phyloP scores from a whole-genome alignment of 768 basidiomycete genomes.

The Panaeolus cyanescens region DNA sequence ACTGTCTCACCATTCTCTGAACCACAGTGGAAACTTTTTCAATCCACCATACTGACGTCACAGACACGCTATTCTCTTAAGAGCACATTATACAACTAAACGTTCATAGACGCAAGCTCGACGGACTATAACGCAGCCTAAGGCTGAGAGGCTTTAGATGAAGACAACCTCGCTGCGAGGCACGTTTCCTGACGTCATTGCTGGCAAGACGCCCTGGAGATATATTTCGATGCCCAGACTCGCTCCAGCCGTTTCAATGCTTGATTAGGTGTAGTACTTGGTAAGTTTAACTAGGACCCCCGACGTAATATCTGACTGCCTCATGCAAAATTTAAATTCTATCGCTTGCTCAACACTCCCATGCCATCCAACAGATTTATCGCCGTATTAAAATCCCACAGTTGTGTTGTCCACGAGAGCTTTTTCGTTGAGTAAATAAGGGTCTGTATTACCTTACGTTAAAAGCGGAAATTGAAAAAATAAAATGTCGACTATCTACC shows the following conservation, averaged over 20 bases:
- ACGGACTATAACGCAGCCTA: not conserved
- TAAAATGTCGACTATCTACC: not conserved
- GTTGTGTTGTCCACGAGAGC: not conserved
- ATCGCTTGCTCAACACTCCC: not conserved
- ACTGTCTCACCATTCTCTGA: not conserved
- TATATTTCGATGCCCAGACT: not conserved
- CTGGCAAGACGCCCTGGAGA: not conserved
- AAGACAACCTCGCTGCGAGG: not conserved
- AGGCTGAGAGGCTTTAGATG: not conserved
- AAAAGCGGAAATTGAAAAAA: slow-evolving; percentile 1
- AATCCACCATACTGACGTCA: not conserved
- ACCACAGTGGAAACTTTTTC: not conserved
- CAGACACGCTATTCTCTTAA: not conserved
- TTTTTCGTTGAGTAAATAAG: not conserved
- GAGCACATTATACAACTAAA: not conserved
- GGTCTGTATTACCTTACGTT: slow-evolving; percentile 1
- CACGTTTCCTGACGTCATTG: not conserved
- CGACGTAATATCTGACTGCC: not conserved
- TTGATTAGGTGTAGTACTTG: not conserved
- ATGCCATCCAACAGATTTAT: not conserved
- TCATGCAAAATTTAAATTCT: not conserved
- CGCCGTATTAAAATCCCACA: not conserved
- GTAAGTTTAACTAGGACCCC: not conserved
- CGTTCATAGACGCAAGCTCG: not conserved
- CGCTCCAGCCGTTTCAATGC: not conserved